These are phyloP conservation scores for Cylindrotheca fusiformis DNA, from an alignment of 108 stramenopile genomes.

Conservation along the genomic window DNA sequence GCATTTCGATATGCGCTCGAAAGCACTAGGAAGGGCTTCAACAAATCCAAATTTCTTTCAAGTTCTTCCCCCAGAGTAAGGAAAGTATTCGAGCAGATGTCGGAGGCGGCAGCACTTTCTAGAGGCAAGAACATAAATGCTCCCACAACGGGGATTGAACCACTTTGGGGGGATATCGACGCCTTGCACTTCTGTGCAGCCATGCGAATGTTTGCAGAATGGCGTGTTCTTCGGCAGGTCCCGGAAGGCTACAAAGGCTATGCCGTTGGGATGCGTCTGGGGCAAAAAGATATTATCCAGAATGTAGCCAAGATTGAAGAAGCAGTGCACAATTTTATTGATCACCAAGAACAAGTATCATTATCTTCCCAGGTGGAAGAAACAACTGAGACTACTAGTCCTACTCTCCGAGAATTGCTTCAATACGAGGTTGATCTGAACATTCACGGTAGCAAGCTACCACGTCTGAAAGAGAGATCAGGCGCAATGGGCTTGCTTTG, in stretches of 20 bases:
- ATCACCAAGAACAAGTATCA: constrained; percentile 2
- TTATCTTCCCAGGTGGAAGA: background rate
- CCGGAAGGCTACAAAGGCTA: constrained; percentile 73
- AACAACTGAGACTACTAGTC: constrained; percentile 9
- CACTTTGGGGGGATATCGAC: constrained; percentile 42
- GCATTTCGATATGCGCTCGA: constrained; percentile 48
- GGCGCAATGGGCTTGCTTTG: constrained; percentile 71
- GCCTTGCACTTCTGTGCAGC: constrained; percentile 62
- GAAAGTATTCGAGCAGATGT: constrained; percentile 28
- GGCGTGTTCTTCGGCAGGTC: constrained; percentile 71
- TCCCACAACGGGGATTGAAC: constrained; percentile 7
- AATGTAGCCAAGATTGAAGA: constrained; percentile 71
- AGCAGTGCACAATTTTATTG: constrained; percentile 53
- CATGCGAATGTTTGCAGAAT: constrained; percentile 72
- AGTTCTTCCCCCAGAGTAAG: constrained; percentile 28
- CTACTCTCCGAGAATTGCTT: constrained; percentile 53
- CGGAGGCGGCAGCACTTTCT: constrained; percentile 28
- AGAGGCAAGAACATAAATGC: constrained; percentile 37
- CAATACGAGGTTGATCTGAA: constrained; percentile 41
- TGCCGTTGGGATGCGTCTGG: constrained; percentile 70
- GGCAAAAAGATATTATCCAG: constrained; percentile 72
- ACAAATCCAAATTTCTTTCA: constrained; percentile 26
- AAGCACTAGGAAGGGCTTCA: constrained; percentile 26
- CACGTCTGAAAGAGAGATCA: constrained; percentile 55
- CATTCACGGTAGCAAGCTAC: constrained; percentile 52